Conservation (phyloP, 2,329 filamentous ascomycete species). For the Trichophaea hybrida region DNA sequence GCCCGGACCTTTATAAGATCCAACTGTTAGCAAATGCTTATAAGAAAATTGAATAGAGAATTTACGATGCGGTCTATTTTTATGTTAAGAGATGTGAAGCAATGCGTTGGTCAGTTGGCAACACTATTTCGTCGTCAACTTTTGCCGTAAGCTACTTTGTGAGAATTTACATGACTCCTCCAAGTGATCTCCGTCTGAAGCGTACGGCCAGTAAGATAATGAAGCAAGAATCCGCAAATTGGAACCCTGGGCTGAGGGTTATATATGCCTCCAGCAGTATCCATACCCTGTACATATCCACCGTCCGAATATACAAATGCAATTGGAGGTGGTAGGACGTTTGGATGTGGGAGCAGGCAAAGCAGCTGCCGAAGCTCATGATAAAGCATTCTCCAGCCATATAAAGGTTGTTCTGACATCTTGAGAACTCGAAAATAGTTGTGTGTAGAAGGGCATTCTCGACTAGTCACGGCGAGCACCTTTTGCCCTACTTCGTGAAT, state of each 20-base stretch:
- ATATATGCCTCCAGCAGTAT: background rate
- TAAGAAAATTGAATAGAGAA: too few relatives aligned
- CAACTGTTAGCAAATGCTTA: too few relatives aligned
- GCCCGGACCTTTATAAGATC: background rate
- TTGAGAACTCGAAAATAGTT: background rate
- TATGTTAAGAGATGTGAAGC: background rate
- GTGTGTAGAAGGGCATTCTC: background rate
- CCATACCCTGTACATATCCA: background rate
- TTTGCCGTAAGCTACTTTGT: background rate
- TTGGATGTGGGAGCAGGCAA: conserved; percentile 38
- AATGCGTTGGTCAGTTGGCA: background rate
- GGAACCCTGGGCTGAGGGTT: background rate
- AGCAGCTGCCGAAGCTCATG: conserved; percentile 46
- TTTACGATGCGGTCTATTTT: background rate
- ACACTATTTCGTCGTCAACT: background rate
- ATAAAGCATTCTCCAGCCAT: conserved; percentile 41
- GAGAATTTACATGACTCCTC: background rate
- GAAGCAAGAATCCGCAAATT: background rate
- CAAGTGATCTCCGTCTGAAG: background rate
- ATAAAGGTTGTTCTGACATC: background rate
- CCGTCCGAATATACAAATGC: conserved; percentile 35
- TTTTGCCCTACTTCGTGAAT: background rate
- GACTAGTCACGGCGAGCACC: background rate
- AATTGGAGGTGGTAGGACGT: conserved; percentile 40
- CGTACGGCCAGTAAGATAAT: background rate